Evolutionary conservation across 306 rosid genomes (phyloP).

Genomic region (Quercus mongolica): DNA sequence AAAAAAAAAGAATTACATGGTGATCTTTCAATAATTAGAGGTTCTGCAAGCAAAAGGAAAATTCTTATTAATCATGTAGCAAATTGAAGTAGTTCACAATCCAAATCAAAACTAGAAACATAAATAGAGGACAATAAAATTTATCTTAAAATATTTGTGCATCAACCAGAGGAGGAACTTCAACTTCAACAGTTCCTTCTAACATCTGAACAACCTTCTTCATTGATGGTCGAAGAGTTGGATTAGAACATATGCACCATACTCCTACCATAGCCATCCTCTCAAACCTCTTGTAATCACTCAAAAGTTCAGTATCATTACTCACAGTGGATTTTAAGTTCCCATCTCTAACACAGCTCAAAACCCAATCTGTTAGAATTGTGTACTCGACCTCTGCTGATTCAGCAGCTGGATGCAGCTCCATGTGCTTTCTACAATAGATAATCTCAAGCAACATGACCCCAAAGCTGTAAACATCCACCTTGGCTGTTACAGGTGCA

Average conservation of each 20-base stretch:
- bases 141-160: not conserved
- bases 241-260: conserved; percentile 29
- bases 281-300: conserved; percentile 28
- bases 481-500: conserved; percentile 29
- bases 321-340: conserved; percentile 2
- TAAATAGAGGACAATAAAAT: not conserved
- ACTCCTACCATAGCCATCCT: conserved; percentile 31
- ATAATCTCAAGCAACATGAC: conserved; percentile 33
- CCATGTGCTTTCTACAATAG: conserved; percentile 27
- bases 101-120: not conserved
- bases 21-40: too few species aligned
- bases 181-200: conserved; percentile 21
- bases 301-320: conserved; percentile 16
- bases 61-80: not conserved
- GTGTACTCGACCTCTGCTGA: conserved; percentile 10
- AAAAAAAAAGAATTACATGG: too few species aligned
- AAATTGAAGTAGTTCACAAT: not conserved
- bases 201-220: conserved; percentile 24
- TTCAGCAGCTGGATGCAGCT: conserved; percentile 20
- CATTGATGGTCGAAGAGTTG: conserved; percentile 28
- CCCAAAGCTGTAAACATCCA: conserved; percentile 37
- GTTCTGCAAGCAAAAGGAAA: too few species aligned
- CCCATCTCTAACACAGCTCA: conserved; percentile 15
- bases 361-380: conserved; percentile 30
- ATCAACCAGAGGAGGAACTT: conserved; percentile 22